A percentile compares a stretch with the other conserved stretches of the same genome.
These are phyloP conservation scores for Tulasnella sp. DNA, from an alignment of 768 basidiomycete genomes.

Conservation along the genomic window DNA sequence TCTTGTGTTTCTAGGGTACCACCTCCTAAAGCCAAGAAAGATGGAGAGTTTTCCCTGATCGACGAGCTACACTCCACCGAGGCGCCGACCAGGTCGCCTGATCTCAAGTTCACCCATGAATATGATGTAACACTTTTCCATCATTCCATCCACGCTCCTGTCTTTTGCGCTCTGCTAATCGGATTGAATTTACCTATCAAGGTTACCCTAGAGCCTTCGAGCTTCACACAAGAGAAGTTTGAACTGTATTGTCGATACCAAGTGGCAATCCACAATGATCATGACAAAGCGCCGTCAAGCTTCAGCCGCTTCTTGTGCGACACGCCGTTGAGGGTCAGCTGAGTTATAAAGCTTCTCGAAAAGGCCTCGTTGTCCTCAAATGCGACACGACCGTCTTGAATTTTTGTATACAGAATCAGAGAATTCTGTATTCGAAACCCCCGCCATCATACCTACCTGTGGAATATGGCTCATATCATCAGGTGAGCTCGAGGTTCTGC, in stretches of 20 bases:
- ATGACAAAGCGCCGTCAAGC: constrained; percentile 35
- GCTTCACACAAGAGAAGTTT: constrained; percentile 74
- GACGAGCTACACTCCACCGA: constrained; percentile 46
- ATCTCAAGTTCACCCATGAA: constrained; percentile 33
- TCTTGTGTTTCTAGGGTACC: not conserved
- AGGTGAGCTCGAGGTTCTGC: constrained; percentile 24
- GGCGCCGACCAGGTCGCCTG: constrained; percentile 4
- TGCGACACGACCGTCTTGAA: not conserved
- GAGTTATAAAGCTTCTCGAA: not conserved
- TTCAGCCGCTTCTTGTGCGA: constrained; percentile 74
- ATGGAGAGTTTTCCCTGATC: constrained; percentile 15
- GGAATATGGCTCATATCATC: constrained; percentile 90
- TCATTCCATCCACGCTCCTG: not conserved
- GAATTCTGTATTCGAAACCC: constrained; percentile 45
- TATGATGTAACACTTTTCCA: constrained; percentile 43
- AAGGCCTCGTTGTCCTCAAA: not conserved
- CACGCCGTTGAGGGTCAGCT: constrained; percentile 57
- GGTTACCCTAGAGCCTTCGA: constrained; percentile 68
- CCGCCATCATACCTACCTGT: constrained; percentile 48
- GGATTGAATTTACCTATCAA: constrained; percentile 24
- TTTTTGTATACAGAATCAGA: constrained; percentile 36
- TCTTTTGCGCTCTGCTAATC: not conserved
- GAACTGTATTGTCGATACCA: constrained; percentile 71
- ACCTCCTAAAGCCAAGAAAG: constrained; percentile 18
- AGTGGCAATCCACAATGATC: constrained; percentile 62